phyloP scores from a whole-genome alignment of 371 early-diverging fungal genomes.

The Mucor lusitanicus region DNA sequence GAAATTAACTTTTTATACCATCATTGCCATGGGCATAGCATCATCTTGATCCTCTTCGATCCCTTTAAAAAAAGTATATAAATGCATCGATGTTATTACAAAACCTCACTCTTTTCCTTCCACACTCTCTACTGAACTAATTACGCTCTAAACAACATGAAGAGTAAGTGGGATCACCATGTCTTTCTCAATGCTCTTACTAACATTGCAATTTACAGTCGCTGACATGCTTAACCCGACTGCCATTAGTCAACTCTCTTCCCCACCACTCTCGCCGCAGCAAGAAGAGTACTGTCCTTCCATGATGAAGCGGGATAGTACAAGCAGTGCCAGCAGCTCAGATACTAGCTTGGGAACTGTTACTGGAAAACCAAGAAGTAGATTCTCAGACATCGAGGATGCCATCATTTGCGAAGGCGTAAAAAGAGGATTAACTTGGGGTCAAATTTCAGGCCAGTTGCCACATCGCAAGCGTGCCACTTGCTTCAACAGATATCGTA shows the following conservation, averaged over 20 bases:
- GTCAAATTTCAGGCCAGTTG: conserved; percentile 51
- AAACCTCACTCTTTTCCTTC: background rate
- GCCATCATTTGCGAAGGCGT: conserved; percentile 54
- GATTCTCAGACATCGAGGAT: conserved; percentile 51
- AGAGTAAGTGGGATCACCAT: conserved; percentile 24
- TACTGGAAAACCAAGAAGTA: conserved; percentile 49
- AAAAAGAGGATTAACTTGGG: conserved; percentile 51
- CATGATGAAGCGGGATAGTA: conserved; percentile 6
- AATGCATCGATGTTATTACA: background rate
- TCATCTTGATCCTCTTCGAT: background rate
- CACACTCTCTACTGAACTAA: background rate
- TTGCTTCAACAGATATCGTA: conserved; percentile 53
- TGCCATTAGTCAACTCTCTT: conserved; percentile 26
- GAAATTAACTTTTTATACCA: conserved; percentile 3
- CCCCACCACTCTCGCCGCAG: conserved; percentile 44
- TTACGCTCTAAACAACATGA: conserved; percentile 20
- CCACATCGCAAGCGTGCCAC: conserved; percentile 57
- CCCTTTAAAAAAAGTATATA: conserved; percentile 3
- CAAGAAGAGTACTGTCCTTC: conserved; percentile 5
- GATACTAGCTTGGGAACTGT: conserved; percentile 3
- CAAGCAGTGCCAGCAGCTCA: background rate
- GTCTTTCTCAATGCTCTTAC: background rate
- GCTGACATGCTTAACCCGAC: conserved; percentile 50
- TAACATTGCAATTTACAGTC: conserved; percentile 19
- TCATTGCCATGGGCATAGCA: background rate